These are phyloP conservation scores for Rhynchosporium secalis DNA, from an alignment of 2,329 filamentous ascomycete genomes.

Conservation along the genomic window DNA sequence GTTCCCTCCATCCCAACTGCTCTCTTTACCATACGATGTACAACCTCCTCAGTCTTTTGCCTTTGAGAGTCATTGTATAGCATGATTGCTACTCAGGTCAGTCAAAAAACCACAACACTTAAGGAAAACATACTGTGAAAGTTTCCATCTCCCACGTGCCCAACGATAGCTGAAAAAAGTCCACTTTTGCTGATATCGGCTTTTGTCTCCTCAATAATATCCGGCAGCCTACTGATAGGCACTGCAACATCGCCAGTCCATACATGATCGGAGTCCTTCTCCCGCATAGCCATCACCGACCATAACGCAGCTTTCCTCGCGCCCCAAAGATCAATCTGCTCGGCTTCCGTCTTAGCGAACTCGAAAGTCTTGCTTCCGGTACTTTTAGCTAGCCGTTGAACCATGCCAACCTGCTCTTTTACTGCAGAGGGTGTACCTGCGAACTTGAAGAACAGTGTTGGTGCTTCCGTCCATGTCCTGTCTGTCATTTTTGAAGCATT, in stretches of 20 bases:
- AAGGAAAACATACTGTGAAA: slow-evolving; percentile 57
- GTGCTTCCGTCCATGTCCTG: slow-evolving; percentile 68
- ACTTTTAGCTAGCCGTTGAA: slow-evolving; percentile 61
- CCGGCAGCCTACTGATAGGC: slow-evolving; percentile 70
- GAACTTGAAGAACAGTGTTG: slow-evolving; percentile 86
- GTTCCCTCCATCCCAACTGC: slow-evolving; percentile 85
- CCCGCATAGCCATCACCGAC: slow-evolving; percentile 68
- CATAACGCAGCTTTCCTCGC: slow-evolving; percentile 83
- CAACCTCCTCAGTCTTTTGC: slow-evolving; percentile 65
- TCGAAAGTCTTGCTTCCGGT: slow-evolving; percentile 70
- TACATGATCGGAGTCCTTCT: slow-evolving; percentile 65
- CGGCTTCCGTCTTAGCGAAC: slow-evolving; percentile 68
- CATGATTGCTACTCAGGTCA: slow-evolving; percentile 46
- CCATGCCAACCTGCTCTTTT: slow-evolving; percentile 74
- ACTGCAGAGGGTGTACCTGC: slow-evolving; percentile 68
- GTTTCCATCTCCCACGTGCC: slow-evolving; percentile 75
- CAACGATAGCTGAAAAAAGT: slow-evolving; percentile 63
- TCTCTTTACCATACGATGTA: slow-evolving; percentile 83
- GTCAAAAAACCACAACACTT: neutral
- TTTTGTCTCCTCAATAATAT: slow-evolving; percentile 77
- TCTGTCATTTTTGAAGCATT: slow-evolving; percentile 66
- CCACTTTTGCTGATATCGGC: slow-evolving; percentile 57
- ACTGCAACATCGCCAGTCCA: slow-evolving; percentile 90
- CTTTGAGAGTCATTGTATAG: slow-evolving; percentile 69
- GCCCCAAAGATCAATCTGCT: slow-evolving; percentile 78